Conservation (phyloP, 2,329 filamentous ascomycete species). For the Fusarium camptoceras region DNA sequence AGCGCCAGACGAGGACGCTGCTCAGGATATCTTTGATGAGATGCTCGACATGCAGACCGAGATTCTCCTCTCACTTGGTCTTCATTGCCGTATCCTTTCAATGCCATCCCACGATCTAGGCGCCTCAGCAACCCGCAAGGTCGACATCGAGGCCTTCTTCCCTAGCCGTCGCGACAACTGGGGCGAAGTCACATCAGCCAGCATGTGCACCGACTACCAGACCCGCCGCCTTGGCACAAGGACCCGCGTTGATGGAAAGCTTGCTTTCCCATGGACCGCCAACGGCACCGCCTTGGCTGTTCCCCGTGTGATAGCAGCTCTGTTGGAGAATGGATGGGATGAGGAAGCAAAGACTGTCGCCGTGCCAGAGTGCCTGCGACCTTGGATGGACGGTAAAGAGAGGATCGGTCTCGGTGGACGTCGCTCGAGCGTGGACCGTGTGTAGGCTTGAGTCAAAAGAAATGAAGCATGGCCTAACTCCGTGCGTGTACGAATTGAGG, state of each 20-base stretch:
- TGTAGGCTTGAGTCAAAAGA: conserved; percentile 32
- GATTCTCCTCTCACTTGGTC: conserved; percentile 79
- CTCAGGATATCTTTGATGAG: conserved; percentile 78
- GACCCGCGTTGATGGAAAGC: conserved; percentile 67
- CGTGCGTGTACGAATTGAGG: conserved; percentile 29
- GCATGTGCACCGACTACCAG: conserved; percentile 96
- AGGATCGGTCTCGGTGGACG: conserved; percentile 64
- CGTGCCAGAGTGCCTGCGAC: conserved; percentile 82
- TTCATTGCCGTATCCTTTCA: conserved; percentile 89
- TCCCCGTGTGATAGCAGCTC: conserved; percentile 86
- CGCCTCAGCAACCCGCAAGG: conserved; percentile 86
- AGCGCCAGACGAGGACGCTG: conserved; percentile 61
- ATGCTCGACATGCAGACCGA: conserved; percentile 89
- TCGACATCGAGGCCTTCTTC: conserved; percentile 95
- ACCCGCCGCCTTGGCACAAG: conserved; percentile 83
- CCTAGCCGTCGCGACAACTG: conserved; percentile 79
- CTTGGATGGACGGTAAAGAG: conserved; percentile 84
- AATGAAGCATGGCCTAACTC: conserved; percentile 1
- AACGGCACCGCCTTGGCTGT: conserved; percentile 96
- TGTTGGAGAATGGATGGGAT: conserved; percentile 93
- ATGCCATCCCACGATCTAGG: conserved; percentile 93
- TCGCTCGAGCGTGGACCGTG: conserved; percentile 46
- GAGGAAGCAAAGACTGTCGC: conserved; percentile 73
- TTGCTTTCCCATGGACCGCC: conserved; percentile 85
- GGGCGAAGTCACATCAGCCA: conserved; percentile 93